Evolutionary conservation across 106 monocot genomes (phyloP).

Genomic region (Cymbidium sinense): DNA sequence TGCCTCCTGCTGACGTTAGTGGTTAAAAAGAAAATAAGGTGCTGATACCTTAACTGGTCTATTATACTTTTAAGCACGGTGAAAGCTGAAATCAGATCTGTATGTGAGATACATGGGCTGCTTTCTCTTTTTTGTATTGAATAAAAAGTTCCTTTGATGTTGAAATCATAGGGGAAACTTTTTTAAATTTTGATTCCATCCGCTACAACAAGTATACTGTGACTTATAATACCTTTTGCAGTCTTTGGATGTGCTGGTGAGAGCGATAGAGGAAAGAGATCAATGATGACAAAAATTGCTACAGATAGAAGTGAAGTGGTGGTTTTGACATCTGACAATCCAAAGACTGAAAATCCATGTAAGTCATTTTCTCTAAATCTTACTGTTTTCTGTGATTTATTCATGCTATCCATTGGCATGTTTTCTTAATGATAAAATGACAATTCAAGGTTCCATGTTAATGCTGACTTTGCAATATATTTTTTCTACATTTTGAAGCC

Average conservation of each 20-base stretch:
- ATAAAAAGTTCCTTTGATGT: too few species aligned
- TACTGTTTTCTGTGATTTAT: not conserved
- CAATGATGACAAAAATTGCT: slow-evolving; percentile 21
- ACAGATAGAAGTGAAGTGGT: slow-evolving; percentile 17
- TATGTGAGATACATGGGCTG: too few species aligned
- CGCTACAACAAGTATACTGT: not conserved
- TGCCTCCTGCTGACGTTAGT: too few species aligned
- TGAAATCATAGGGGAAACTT: too few species aligned
- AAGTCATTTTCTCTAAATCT: not conserved
- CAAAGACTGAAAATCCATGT: slow-evolving; percentile 17
- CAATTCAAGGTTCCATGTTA: not conserved
- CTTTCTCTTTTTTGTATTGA: too few species aligned
- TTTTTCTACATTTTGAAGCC: slow-evolving; percentile 6
- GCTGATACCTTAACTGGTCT: too few species aligned
- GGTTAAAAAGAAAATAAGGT: too few species aligned
- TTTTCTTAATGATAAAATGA: slow-evolving; percentile 4
- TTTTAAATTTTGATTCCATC: too few species aligned
- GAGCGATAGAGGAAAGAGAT: slow-evolving; percentile 17
- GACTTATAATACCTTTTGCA: slow-evolving; percentile 3
- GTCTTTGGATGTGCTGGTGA: slow-evolving; percentile 20
- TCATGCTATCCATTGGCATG: not conserved
- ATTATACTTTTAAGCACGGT: too few species aligned
- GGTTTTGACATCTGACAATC: slow-evolving; percentile 20
- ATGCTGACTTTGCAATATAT: slow-evolving; percentile 3
- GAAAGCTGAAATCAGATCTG: too few species aligned